Conservation (phyloP, 768 basidiomycete genomes). For the Lactarius hengduanensis region DNA sequence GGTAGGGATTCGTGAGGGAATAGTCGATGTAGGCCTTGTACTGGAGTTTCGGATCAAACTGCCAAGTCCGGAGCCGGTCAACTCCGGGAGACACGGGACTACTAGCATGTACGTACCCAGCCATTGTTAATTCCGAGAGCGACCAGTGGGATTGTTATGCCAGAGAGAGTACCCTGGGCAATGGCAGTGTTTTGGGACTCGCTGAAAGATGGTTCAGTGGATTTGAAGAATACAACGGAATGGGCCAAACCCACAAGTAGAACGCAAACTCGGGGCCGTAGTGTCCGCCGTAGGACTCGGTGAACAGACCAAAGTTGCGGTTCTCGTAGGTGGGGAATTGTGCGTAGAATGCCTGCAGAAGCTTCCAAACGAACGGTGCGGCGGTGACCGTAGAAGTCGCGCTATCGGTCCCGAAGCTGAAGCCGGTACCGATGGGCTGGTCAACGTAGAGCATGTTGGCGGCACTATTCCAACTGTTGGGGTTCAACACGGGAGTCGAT, state of each 20-base stretch:
- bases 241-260: slow-evolving; percentile 4
- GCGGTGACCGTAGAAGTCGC: slow-evolving; percentile 1
- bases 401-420: neutral
- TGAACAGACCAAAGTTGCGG: slow-evolving; percentile 49
- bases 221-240: neutral
- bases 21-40: slow-evolving; percentile 52
- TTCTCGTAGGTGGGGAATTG: slow-evolving; percentile 43
- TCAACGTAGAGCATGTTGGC: slow-evolving; percentile 28
- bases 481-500: slow-evolving; percentile 13
- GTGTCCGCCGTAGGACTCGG: slow-evolving; percentile 44
- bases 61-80: neutral
- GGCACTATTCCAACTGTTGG: slow-evolving; percentile 15
- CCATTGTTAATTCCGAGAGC: neutral
- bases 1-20: slow-evolving; percentile 42
- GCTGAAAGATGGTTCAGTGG: slow-evolving; percentile 5
- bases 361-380: slow-evolving; percentile 1
- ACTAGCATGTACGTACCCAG: slow-evolving; percentile 41
- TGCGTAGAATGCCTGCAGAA: slow-evolving; percentile 8
- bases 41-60: slow-evolving; percentile 37
- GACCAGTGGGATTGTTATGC: slow-evolving; percentile 46
- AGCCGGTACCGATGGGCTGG: slow-evolving; percentile 15
- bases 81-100: slow-evolving; percentile 38
- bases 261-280: slow-evolving; percentile 31
- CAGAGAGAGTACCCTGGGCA: slow-evolving; percentile 39
- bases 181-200: slow-evolving; percentile 56